Conservation (phyloP, 139 green algal species). For the Closterium sp. region DNA sequence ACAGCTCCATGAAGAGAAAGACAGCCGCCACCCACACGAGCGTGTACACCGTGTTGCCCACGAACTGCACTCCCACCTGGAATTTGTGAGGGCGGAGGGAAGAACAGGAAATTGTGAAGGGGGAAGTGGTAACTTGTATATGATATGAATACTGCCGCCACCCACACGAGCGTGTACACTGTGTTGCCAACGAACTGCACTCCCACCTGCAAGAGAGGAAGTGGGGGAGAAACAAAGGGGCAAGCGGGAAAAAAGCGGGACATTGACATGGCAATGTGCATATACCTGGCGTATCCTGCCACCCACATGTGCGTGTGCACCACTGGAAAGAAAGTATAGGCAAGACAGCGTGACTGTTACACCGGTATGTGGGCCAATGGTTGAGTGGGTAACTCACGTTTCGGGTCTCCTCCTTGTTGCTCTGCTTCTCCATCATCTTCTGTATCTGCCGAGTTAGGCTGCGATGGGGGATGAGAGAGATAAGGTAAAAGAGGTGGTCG, state of each 20-base stretch:
- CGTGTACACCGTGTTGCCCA: slow-evolving; percentile 44
- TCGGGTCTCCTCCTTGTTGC: slow-evolving; percentile 3
- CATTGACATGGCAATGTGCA: too few relatives aligned
- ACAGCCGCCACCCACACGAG: slow-evolving; percentile 42
- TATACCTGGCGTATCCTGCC: too few relatives aligned
- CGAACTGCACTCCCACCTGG: slow-evolving; percentile 45
- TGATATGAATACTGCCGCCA: background rate
- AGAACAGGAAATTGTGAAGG: background rate
- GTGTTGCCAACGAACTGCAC: too few relatives aligned
- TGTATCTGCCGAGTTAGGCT: background rate
- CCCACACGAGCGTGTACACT: background rate
- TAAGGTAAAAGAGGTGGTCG: background rate
- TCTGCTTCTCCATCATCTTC: slow-evolving; percentile 4
- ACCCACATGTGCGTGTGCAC: too few relatives aligned
- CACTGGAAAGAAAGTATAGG: too few relatives aligned
- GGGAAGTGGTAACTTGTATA: background rate
- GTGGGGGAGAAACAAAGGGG: too few relatives aligned
- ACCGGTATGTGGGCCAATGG: too few relatives aligned
- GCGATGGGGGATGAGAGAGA: background rate
- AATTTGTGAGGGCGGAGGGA: too few relatives aligned
- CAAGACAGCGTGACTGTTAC: too few relatives aligned
- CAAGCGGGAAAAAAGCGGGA: too few relatives aligned
- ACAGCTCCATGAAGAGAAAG: slow-evolving; percentile 45
- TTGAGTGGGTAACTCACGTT: background rate
- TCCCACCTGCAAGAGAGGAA: too few relatives aligned